Evolutionary conservation across 1,139 yeast species (phyloP), one percentile per base, ranked within the genome.

Genomic region (Sugiyamaella sp.): DNA sequence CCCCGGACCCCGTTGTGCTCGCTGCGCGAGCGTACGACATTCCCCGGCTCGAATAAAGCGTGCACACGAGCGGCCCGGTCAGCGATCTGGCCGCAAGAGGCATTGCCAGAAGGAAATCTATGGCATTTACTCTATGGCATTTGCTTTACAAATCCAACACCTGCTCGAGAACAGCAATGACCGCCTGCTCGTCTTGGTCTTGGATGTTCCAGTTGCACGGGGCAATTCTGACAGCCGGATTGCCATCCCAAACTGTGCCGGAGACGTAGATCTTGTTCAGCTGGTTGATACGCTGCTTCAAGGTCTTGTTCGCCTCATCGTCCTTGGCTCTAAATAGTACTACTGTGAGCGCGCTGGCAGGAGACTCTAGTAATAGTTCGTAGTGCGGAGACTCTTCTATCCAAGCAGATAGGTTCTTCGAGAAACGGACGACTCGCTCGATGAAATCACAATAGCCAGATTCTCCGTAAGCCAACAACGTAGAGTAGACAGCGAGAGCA

Each of bases 161-260:
- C 22, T 38, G 21, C 5, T 51, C 45, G 22, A 58, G 43, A 12
- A 61, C 57, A 32, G 52, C 52, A 16, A 52, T 48, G 14, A 61
- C 56, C 12, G 56, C 44, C 21, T 50, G 16, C 17, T 54, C 57
- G 20, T 62, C 65, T 20, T 52, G 57, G 1, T 47, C 46, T 17
- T 49, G 25, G 24, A 63, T 40, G n/a, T 54, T 52, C 67, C 67
- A 65, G 49, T 63, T 62, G 41, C 63, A 61, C 6, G 64, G 63
- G 2, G 67, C 67, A n/a, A 64, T 52, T 38, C 68, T 52, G 6
- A 60, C 53, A 1, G 68, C 68, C 4, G 59, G 56, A 12, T 22
- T 21, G 24, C 58, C 57, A 10, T 60, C 46, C 64, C 66, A 65
- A 4, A 32, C 51, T 1, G 66, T 61, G 1, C 64, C 63, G 3